Conservation (phyloP, 163 green algal genomes). For the Scenedesmus sp. region DNA sequence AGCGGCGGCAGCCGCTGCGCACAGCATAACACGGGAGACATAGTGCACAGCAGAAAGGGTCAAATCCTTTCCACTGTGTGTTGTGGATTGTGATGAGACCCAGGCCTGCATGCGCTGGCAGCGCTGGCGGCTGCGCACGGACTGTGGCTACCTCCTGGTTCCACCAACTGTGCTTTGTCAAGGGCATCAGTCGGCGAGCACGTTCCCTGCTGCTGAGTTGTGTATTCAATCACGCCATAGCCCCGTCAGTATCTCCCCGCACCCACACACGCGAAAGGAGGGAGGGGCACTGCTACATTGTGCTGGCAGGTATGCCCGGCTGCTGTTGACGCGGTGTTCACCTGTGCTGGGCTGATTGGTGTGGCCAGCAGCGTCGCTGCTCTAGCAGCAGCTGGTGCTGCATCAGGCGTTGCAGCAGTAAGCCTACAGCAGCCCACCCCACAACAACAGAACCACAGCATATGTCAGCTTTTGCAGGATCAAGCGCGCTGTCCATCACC, state of each 20-base stretch:
- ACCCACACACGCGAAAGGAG: background rate
- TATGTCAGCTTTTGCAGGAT: background rate
- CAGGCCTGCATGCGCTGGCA: background rate
- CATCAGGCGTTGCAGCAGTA: conserved; percentile 20
- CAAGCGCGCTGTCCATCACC: background rate
- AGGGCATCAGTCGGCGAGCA: no score
- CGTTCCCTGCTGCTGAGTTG: no score
- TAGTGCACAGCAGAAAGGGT: background rate
- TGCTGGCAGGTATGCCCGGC: background rate
- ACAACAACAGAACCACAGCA: background rate
- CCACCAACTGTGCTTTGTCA: no score
- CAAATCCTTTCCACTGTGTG: no score
- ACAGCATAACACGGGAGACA: background rate
- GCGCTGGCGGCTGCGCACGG: background rate
- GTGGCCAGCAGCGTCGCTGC: conserved; percentile 42
- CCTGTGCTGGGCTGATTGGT: conserved; percentile 39
- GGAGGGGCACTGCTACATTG: background rate
- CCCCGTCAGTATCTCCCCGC: no score
- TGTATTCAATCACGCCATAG: no score
- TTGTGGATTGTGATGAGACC: background rate
- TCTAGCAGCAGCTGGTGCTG: conserved; percentile 33
- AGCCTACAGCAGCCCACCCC: background rate
- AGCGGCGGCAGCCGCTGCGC: conserved; percentile 25
- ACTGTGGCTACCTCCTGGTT: no score
- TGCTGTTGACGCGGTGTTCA: background rate